These are phyloP conservation scores for Pachysandra terminalis DNA, from an alignment of 164 flowering plant genomes.

Conservation along the genomic window DNA sequence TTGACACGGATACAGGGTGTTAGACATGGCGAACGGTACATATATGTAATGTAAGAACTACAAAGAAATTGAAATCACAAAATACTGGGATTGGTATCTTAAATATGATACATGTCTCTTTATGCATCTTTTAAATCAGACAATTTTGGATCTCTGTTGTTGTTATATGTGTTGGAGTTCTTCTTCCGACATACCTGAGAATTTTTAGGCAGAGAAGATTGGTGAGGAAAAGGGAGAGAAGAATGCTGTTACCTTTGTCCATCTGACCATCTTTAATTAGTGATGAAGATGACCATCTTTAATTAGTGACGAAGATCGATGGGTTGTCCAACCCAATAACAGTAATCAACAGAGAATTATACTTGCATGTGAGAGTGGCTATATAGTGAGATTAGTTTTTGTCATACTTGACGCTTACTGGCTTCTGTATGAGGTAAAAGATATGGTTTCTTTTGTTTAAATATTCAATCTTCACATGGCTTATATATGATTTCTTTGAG, in stretches of 20 bases:
- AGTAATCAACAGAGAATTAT: neutral
- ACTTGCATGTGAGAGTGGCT: neutral
- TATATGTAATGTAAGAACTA: too few species aligned
- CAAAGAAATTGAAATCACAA: too few species aligned
- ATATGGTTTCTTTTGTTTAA: neutral
- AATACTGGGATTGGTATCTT: too few species aligned
- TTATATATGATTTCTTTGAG: neutral
- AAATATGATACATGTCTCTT: too few species aligned
- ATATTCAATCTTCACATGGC: neutral
- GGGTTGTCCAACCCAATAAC: neutral
- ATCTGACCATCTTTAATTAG: constrained; percentile 28
- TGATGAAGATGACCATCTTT: too few species aligned
- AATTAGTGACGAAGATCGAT: neutral
- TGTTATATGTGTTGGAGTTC: constrained; percentile 32
- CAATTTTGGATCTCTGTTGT: constrained; percentile 30
- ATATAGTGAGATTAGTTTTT: neutral
- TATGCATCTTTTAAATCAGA: constrained; percentile 36
- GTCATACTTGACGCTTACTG: neutral
- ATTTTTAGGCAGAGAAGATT: constrained; percentile 31
- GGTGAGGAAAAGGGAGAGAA: constrained; percentile 47
- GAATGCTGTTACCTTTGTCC: constrained; percentile 46
- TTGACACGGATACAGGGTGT: too few species aligned
- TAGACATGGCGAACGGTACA: too few species aligned
- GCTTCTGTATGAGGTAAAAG: neutral
- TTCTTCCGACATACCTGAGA: constrained; percentile 41